phyloP scores from a whole-genome alignment of 2,329 filamentous ascomycete genomes.

The Phialemoniopsis sp. region DNA sequence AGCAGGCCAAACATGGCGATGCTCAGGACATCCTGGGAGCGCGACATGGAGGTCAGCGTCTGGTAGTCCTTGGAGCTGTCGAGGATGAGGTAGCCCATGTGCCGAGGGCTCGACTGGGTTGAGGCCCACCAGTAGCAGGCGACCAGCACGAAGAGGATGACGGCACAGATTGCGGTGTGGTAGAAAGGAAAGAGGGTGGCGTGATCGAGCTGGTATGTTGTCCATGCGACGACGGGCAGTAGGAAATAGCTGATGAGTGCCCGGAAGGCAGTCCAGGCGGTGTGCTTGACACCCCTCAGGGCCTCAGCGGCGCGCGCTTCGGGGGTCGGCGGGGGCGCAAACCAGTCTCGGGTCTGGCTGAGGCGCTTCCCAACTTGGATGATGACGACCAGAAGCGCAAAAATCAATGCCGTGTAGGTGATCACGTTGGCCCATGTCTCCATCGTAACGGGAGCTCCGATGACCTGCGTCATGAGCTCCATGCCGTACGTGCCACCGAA shows the following conservation, averaged over 20 bases:
- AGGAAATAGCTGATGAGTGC: slow-evolving; percentile 75
- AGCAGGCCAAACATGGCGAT: too few species aligned
- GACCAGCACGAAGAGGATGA: too few species aligned
- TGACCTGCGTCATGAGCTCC: slow-evolving; percentile 62
- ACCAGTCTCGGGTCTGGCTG: slow-evolving; percentile 50
- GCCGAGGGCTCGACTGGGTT: too few species aligned
- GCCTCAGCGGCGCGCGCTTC: slow-evolving; percentile 1
- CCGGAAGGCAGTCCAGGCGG: slow-evolving; percentile 49
- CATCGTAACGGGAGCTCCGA: slow-evolving; percentile 57
- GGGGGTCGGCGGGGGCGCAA: slow-evolving; percentile 38
- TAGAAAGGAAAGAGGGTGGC: too few species aligned
- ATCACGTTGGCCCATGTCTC: slow-evolving; percentile 71
- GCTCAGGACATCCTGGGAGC: too few species aligned
- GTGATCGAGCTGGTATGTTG: slow-evolving; percentile 63
- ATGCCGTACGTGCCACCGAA: slow-evolving; percentile 53
- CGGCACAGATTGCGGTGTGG: too few species aligned
- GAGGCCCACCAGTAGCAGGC: too few species aligned
- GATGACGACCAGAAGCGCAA: slow-evolving; percentile 45
- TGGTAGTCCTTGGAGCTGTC: too few species aligned
- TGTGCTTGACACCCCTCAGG: not conserved
- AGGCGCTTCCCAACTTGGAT: slow-evolving; percentile 54
- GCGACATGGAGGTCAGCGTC: too few species aligned
- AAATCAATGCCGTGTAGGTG: slow-evolving; percentile 56
- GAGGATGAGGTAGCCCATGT: too few species aligned
- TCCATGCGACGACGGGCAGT: slow-evolving; percentile 66